Evolutionary conservation across 139 green algal genomes (phyloP).

Genomic region (Tetradesmus lagerheimii): DNA sequence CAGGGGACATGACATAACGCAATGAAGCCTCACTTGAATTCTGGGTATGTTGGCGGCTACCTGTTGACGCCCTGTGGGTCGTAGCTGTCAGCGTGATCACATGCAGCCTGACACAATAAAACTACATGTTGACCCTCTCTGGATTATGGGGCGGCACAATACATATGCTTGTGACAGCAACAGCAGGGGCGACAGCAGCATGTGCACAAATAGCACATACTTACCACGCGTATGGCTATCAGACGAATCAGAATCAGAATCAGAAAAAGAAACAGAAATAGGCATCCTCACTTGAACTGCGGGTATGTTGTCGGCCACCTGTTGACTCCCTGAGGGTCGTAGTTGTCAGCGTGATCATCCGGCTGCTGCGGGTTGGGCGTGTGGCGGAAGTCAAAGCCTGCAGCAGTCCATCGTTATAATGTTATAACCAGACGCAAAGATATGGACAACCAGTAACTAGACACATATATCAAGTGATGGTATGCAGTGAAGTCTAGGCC

Average conservation of each 20-base stretch:
- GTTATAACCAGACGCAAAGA: no score
- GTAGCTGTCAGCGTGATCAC: conserved; percentile 16
- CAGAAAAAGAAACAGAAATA: no score
- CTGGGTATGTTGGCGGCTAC: neutral
- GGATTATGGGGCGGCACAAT: neutral
- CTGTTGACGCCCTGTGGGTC: conserved; percentile 44
- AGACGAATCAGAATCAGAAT: no score
- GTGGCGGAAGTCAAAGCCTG: conserved; percentile 37
- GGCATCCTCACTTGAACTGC: conserved; percentile 44
- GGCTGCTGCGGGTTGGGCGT: conserved; percentile 26
- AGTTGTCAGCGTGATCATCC: conserved; percentile 32
- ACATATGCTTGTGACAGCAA: neutral
- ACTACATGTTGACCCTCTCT: no score
- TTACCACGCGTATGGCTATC: no score
- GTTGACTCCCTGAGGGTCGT: conserved; percentile 39
- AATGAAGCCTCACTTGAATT: conserved; percentile 28
- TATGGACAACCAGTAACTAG: no score
- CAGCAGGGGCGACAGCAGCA: conserved; percentile 14
- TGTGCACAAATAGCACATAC: neutral
- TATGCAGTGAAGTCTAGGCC: no score
- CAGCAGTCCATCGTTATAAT: neutral
- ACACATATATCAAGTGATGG: no score
- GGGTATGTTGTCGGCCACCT: conserved; percentile 8
- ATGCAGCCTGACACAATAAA: no score
- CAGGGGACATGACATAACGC: no score